Base-by-base conservation (phyloP, 352 stramenopile species). In the Thalassiosira mediterranea region DNA sequence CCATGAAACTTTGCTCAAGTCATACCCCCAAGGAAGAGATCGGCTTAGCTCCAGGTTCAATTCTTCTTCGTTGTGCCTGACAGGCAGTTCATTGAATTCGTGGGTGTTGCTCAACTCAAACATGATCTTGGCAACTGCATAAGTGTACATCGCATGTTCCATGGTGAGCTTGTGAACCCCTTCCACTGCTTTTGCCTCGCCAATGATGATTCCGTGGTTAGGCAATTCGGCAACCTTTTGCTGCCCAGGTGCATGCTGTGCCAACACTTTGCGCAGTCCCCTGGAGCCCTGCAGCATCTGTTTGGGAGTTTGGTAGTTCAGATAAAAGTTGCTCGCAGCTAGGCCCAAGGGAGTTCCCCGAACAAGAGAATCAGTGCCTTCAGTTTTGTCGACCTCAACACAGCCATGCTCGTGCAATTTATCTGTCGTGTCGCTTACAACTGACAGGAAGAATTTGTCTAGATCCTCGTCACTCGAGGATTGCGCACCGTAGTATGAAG, bases 51-150 rank as follows among this genome's bases (percentile, higher is more conserved):
- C 86, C 19, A 81, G 83, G 70, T 97, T 97, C 25, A 97, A 70
- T 26, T 96, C 86, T 69, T 99, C 94, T 85, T 99, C 97, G 72
- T 99, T 98, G 81, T 99, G 97, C 2, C 97, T 94, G 37, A 99
- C 90, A 23, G 97, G 97, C 5, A 97, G 86, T 52, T 98, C 95
- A 70, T 94, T 90, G 65, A 98, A 97, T 86, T 99, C 97, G 57
- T 90, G 81, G 8, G 88, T 92, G 13, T 21, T 72, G 40, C 75
- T 86, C 3, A 93, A 58, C 28, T 75, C 67, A 58, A 83, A 89
- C 4, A 93, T 34, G 26, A 93, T 73, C 73, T 86, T 89, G 37
- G 83, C 83, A 51, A 87, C 66, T 8, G 69, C 64, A 51, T 53
- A 84, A 25, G 31, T 76, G 34, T 44, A 71, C 34, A 77, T 72